phyloP scores from a whole-genome alignment of 306 rosid genomes.

The Heteromeles arbutifolia region DNA sequence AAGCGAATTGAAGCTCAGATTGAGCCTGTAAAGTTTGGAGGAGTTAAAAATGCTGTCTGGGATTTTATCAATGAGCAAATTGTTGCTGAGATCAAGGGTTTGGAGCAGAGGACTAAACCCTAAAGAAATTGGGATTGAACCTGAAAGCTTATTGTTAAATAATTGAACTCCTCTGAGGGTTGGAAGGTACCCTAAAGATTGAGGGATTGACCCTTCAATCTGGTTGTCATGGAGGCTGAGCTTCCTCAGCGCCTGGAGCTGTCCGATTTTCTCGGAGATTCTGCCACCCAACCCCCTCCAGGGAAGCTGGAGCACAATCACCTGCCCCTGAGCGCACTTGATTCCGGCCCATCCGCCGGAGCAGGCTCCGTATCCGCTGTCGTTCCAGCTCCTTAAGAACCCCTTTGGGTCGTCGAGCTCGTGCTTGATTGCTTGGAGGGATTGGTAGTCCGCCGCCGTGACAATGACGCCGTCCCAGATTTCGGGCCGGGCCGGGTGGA shows the following conservation, averaged over 20 bases:
- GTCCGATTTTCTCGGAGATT: conserved; percentile 66
- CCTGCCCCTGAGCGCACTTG: conserved; percentile 91
- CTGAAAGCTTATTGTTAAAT: conserved; percentile 62
- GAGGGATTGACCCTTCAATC: conserved; percentile 67
- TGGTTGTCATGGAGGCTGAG: conserved; percentile 80
- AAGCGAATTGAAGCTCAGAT: conserved; percentile 64
- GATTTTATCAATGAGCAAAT: conserved; percentile 51
- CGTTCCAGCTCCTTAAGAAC: conserved; percentile 78
- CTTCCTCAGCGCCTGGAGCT: conserved; percentile 68
- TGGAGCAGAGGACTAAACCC: conserved; percentile 73
- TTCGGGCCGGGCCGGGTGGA: conserved; percentile 31
- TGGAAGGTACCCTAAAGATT: conserved; percentile 59
- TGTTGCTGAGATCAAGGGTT: conserved; percentile 63
- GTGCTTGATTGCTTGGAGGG: conserved; percentile 78
- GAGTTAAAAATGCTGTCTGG: conserved; percentile 62
- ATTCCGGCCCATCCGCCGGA: conserved; percentile 87
- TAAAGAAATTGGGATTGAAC: conserved; percentile 68
- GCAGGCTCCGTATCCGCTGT: conserved; percentile 77
- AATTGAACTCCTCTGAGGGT: conserved; percentile 85
- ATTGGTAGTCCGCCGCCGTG: conserved; percentile 62
- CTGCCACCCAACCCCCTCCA: conserved; percentile 71
- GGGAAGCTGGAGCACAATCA: conserved; percentile 84
- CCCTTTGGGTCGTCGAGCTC: conserved; percentile 78
- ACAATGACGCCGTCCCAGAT: conserved; percentile 82
- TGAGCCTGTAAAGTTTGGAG: conserved; percentile 59